A percentile compares a stretch with the other conserved stretches of the same genome.
phyloP scores from a whole-genome alignment of 2,329 filamentous ascomycete species.

The Biscogniauxia mediterranea region DNA sequence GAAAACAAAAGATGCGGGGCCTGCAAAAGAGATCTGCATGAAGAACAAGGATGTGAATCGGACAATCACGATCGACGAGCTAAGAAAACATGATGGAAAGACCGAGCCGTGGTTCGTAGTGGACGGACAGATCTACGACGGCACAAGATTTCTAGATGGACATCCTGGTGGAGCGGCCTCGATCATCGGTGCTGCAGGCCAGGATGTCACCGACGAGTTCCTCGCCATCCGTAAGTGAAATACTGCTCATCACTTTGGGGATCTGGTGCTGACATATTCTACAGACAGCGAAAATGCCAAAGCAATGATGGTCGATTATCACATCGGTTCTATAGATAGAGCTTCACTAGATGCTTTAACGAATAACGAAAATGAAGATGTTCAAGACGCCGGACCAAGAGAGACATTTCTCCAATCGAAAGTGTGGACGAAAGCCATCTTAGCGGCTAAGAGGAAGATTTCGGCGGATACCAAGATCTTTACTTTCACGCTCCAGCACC shows the following conservation, averaged over 20 bases:
- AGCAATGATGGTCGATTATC: slow-evolving; percentile 81
- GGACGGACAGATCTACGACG: slow-evolving; percentile 85
- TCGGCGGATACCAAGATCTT: slow-evolving; percentile 82
- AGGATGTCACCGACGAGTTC: slow-evolving; percentile 85
- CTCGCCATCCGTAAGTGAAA: slow-evolving; percentile 76
- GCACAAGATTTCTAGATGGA: slow-evolving; percentile 72
- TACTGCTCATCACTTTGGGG: slow-evolving; percentile 24
- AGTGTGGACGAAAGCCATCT: slow-evolving; percentile 69
- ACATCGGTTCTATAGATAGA: slow-evolving; percentile 74
- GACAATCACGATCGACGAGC: slow-evolving; percentile 67
- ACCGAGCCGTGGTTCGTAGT: slow-evolving; percentile 82
- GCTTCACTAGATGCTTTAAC: slow-evolving; percentile 54
- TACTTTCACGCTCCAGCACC: slow-evolving; percentile 73
- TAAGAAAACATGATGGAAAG: slow-evolving; percentile 65
- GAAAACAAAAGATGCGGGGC: slow-evolving; percentile 43
- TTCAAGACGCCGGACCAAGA: slow-evolving; percentile 44
- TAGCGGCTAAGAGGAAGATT: slow-evolving; percentile 66
- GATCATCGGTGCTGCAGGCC: slow-evolving; percentile 77
- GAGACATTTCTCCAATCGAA: slow-evolving; percentile 69
- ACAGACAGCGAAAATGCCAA: slow-evolving; percentile 89
- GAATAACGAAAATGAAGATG: slow-evolving; percentile 32
- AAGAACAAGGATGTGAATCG: slow-evolving; percentile 64
- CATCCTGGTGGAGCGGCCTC: slow-evolving; percentile 87
- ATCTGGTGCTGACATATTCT: slow-evolving; percentile 6
- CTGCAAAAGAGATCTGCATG: slow-evolving; percentile 71